Evolutionary conservation across 2,329 filamentous ascomycete species (phyloP).

Genomic region (Chaetomiaceae sp.): DNA sequence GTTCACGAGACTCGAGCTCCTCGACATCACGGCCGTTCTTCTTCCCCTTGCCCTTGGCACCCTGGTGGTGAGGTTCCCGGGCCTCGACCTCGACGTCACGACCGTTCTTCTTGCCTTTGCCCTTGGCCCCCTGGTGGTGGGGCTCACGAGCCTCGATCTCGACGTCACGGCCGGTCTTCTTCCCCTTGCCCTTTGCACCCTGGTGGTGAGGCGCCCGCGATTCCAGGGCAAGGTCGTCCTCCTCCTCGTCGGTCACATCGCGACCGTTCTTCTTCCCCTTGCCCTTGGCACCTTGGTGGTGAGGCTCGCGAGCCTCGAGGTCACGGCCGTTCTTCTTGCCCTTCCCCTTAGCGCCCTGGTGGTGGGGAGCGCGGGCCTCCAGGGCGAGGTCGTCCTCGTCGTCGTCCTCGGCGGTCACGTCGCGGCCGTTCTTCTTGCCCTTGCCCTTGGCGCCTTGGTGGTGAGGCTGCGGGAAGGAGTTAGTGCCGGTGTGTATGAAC

Average conservation of each 20-base stretch:
- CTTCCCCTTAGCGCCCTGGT: background rate
- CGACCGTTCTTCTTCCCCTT: background rate
- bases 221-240: background rate
- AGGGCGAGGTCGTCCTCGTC: background rate
- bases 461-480: background rate
- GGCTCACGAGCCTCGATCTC: constrained; percentile 1
- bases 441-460: background rate
- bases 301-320: background rate
- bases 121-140: constrained; percentile 3
- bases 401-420: background rate
- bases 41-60: background rate
- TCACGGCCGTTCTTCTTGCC: background rate
- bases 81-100: background rate
- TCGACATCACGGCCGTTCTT: background rate
- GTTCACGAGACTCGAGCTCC: constrained; percentile 4
- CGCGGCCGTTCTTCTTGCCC: background rate
- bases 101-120: background rate
- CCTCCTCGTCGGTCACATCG: background rate
- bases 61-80: background rate
- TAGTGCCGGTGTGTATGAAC: background rate
- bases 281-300: constrained; percentile 2
- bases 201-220: background rate
- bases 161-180: background rate
- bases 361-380: background rate
- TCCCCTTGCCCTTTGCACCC: background rate